Evolutionary conservation across 1,284 basidiomycete genomes (phyloP).

Genomic region (Heterobasidion irregulare): DNA sequence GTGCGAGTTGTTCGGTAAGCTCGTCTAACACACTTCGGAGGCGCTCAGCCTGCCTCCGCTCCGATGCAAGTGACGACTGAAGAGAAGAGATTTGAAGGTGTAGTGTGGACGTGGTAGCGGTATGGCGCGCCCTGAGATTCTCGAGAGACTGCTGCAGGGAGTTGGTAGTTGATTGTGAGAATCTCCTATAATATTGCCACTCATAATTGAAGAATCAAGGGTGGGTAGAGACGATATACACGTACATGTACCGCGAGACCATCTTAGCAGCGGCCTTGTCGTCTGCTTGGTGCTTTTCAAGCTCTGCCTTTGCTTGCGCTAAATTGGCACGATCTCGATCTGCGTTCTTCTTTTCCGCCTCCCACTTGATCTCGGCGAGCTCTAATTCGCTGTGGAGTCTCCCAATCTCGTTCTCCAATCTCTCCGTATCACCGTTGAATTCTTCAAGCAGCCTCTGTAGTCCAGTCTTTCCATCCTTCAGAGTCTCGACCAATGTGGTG

Average conservation of each 20-base stretch:
- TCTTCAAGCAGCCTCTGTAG: conserved; percentile 43
- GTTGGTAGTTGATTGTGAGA: conserved; percentile 75
- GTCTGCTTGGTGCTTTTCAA: conserved; percentile 59
- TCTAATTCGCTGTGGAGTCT: conserved; percentile 37
- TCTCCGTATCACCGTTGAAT: conserved; percentile 38
- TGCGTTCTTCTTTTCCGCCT: conserved; percentile 36
- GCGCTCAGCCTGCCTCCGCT: conserved; percentile 36
- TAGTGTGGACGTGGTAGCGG: conserved; percentile 54
- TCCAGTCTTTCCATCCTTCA: conserved; percentile 39
- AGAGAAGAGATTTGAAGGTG: conserved; percentile 31
- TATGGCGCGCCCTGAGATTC: conserved; percentile 51
- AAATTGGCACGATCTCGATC: conserved; percentile 37
- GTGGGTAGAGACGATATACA: conserved; percentile 1
- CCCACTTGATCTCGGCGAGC: conserved; percentile 29
- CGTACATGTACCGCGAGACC: conserved; percentile 82
- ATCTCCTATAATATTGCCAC: conserved; percentile 48
- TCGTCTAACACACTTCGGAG: conserved; percentile 64
- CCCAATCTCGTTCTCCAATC: conserved; percentile 36
- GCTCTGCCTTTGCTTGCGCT: conserved; percentile 38
- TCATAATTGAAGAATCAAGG: background rate
- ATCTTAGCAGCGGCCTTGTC: conserved; percentile 76
- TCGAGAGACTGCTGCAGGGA: conserved; percentile 60
- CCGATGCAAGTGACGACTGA: conserved; percentile 35
- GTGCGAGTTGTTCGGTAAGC: conserved; percentile 62
- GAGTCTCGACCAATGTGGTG: conserved; percentile 27